phyloP scores from a whole-genome alignment of 768 basidiomycete species.

The Boletus subparvulus region DNA sequence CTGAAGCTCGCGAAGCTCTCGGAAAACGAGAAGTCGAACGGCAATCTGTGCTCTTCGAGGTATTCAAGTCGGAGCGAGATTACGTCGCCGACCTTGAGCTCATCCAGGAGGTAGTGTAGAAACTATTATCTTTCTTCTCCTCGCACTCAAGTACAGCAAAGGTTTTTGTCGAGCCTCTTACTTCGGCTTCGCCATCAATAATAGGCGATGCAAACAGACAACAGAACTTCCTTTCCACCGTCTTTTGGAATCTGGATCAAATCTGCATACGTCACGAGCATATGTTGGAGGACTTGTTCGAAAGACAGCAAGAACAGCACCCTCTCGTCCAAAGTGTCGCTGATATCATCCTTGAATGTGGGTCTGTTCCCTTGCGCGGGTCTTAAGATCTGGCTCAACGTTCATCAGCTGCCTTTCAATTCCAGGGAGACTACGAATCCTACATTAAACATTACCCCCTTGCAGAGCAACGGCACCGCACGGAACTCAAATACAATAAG shows the following conservation, averaged over 20 bases:
- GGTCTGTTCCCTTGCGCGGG: constrained; percentile 22
- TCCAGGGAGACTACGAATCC: constrained; percentile 67
- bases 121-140: background rate
- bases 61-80: constrained; percentile 86
- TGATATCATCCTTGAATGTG: constrained; percentile 82
- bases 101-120: constrained; percentile 56
- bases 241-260: constrained; percentile 79
- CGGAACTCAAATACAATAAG: constrained; percentile 68
- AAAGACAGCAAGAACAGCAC: constrained; percentile 80
- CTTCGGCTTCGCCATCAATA: constrained; percentile 60
- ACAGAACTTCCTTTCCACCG: constrained; percentile 68
- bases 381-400: constrained; percentile 17
- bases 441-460: constrained; percentile 91
- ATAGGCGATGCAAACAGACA: constrained; percentile 52
- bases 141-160: constrained; percentile 28
- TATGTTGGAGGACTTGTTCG: constrained; percentile 72
- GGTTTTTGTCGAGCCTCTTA: constrained; percentile 74
- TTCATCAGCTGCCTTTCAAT: constrained; percentile 37
- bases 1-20: constrained; percentile 66
- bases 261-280: constrained; percentile 66
- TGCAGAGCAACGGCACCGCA: constrained; percentile 77
- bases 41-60: constrained; percentile 85
- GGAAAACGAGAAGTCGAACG: constrained; percentile 78
- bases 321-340: constrained; percentile 81
- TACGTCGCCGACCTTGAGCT: constrained; percentile 81